Evolutionary conservation across 257 asterid species (phyloP).

Genomic region (Solanum ossicruentum): DNA sequence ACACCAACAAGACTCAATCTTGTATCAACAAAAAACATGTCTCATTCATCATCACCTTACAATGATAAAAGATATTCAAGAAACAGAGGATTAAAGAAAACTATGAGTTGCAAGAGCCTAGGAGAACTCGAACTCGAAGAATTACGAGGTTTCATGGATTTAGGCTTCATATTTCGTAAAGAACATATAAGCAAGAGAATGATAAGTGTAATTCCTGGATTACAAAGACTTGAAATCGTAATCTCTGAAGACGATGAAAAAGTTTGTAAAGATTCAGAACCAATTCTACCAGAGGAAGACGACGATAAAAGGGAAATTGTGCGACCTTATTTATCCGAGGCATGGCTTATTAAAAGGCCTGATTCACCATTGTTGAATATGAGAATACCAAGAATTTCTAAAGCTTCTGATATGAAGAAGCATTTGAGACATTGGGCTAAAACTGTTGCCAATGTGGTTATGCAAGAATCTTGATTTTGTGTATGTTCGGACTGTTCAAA

Average conservation of each 20-base stretch:
- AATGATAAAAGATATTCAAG: conserved; percentile 6
- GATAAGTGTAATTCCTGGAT: conserved; percentile 43
- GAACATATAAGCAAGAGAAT: conserved; percentile 22
- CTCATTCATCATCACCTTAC: conserved; percentile 22
- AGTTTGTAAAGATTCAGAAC: not conserved
- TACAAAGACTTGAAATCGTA: conserved; percentile 25
- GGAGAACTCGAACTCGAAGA: conserved; percentile 59
- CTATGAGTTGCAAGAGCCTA: conserved; percentile 34
- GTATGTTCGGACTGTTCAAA: too few relatives aligned
- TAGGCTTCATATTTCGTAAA: conserved; percentile 47
- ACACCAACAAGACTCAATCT: conserved; percentile 9
- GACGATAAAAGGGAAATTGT: not conserved
- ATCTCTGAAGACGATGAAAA: not conserved
- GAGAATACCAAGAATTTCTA: conserved; percentile 20
- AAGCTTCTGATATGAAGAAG: conserved; percentile 47
- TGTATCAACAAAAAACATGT: not conserved
- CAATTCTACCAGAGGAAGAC: not conserved
- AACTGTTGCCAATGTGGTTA: conserved; percentile 41
- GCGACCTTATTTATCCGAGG: conserved; percentile 55
- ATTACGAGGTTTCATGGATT: conserved; percentile 54
- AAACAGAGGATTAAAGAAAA: not conserved
- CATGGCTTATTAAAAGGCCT: conserved; percentile 33
- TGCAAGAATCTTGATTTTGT: conserved; percentile 16
- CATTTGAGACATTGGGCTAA: conserved; percentile 56
- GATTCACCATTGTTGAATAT: conserved; percentile 40